Evolutionary conservation across 345 rosid species (phyloP).

Genomic region (Schrenkiella parvula): DNA sequence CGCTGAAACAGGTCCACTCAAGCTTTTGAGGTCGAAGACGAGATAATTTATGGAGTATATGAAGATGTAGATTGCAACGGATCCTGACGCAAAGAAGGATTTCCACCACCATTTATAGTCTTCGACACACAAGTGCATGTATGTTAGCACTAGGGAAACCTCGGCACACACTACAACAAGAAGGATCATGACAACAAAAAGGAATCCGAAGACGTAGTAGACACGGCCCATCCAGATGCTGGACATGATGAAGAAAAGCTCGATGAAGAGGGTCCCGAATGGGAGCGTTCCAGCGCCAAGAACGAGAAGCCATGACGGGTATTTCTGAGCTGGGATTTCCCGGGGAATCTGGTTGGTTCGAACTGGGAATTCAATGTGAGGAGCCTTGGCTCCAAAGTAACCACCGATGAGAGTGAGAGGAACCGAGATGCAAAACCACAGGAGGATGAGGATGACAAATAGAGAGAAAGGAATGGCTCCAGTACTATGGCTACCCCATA

Average conservation of each 20-base stretch:
- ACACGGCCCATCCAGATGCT: slow-evolving; percentile 79
- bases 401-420: slow-evolving; percentile 72
- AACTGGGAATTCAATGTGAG: slow-evolving; percentile 67
- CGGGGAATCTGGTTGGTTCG: slow-evolving; percentile 76
- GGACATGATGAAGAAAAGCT: slow-evolving; percentile 78
- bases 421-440: slow-evolving; percentile 58
- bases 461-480: slow-evolving; percentile 72
- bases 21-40: slow-evolving; percentile 54
- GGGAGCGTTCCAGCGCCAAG: slow-evolving; percentile 79
- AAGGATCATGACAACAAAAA: slow-evolving; percentile 55
- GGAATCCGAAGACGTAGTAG: slow-evolving; percentile 67
- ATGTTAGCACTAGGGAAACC: slow-evolving; percentile 64
- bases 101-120: slow-evolving; percentile 88
- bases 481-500: slow-evolving; percentile 68
- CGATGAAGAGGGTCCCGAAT: slow-evolving; percentile 70
- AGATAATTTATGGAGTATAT: slow-evolving; percentile 61
- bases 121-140: slow-evolving; percentile 76
- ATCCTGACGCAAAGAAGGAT: slow-evolving; percentile 72
- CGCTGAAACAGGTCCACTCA: slow-evolving; percentile 70
- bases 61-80: slow-evolving; percentile 69
- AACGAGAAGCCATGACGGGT: slow-evolving; percentile 74
- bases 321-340: slow-evolving; percentile 67
- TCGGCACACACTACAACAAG: slow-evolving; percentile 71
- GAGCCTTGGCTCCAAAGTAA: slow-evolving; percentile 59
- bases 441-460: slow-evolving; percentile 44